phyloP scores from a whole-genome alignment of 768 basidiomycete species.

The Lepiota venenata region DNA sequence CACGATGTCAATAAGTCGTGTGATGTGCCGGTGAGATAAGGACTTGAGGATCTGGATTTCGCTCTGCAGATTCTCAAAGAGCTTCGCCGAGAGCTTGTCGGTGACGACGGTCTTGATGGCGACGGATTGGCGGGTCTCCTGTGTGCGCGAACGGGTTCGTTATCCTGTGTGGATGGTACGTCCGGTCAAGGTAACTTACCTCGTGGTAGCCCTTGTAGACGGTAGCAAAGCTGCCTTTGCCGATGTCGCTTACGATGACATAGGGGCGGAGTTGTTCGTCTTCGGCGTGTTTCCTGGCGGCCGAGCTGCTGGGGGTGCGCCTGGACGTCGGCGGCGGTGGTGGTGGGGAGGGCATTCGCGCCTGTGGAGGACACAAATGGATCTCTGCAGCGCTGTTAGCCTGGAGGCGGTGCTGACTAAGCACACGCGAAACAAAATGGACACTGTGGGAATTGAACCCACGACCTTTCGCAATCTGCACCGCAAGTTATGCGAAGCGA shows the following conservation, averaged over 20 bases:
- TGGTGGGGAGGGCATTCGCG: conserved; percentile 7
- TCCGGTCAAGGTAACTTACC: conserved; percentile 51
- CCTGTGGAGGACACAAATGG: conserved; percentile 11
- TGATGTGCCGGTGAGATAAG: conserved; percentile 90
- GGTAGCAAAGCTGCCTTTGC: conserved; percentile 93
- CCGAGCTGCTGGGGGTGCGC: background rate
- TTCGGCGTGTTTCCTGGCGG: background rate
- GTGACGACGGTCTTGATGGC: conserved; percentile 95
- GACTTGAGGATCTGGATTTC: conserved; percentile 97
- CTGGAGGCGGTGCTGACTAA: conserved; percentile 10
- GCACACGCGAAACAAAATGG: conserved; percentile 23
- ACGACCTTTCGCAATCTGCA: conserved; percentile 47
- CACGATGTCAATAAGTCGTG: conserved; percentile 88
- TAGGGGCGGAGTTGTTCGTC: conserved; percentile 44
- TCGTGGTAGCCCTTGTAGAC: conserved; percentile 94
- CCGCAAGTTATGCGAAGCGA: conserved; percentile 43
- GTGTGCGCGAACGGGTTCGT: conserved; percentile 4
- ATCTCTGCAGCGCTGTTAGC: conserved; percentile 9
- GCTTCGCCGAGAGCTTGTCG: conserved; percentile 83
- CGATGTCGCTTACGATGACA: conserved; percentile 71
- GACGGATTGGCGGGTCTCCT: conserved; percentile 78
- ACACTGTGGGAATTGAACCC: conserved; percentile 56
- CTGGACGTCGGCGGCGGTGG: conserved; percentile 5
- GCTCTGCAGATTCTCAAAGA: conserved; percentile 96
- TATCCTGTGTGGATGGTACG: too few species aligned